phyloP scores from a whole-genome alignment of 164 flowering plant species.

The Berberis thunbergii region DNA sequence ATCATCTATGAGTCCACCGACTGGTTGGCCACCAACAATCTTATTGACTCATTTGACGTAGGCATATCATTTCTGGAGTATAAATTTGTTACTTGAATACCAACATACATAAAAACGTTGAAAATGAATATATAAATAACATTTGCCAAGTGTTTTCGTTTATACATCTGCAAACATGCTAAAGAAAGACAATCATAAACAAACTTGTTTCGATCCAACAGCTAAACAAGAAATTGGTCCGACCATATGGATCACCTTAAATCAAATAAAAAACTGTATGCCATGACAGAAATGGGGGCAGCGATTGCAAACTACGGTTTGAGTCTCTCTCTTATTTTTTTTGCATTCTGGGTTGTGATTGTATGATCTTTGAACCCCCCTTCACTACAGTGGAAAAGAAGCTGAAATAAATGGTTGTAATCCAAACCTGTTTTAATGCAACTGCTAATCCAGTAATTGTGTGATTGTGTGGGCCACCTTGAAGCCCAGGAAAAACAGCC shows the following conservation, averaged over 20 bases:
- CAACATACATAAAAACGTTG: background rate
- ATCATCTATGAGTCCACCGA: no score
- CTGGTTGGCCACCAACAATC: background rate
- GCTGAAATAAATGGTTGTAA: background rate
- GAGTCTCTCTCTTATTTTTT: no score
- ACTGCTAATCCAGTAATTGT: conserved; percentile 96
- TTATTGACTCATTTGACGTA: background rate
- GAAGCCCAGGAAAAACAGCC: conserved; percentile 99
- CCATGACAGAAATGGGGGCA: background rate
- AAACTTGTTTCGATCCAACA: no score
- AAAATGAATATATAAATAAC: no score
- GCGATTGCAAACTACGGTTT: background rate
- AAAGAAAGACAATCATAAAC: no score
- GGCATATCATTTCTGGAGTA: background rate
- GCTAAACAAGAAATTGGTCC: no score
- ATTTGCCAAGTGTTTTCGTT: no score
- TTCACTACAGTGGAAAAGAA: background rate
- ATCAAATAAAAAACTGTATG: no score
- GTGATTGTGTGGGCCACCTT: conserved; percentile 99
- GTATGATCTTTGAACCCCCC: background rate
- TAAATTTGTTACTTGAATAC: background rate
- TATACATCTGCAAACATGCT: no score
- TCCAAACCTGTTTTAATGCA: conserved; percentile 86
- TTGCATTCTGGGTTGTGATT: no score
- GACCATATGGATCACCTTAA: no score